A percentile compares a stretch with the other conserved stretches of the same genome.
Conservation (phyloP, 75 land plant species). For the Gnetum montanum region DNA sequence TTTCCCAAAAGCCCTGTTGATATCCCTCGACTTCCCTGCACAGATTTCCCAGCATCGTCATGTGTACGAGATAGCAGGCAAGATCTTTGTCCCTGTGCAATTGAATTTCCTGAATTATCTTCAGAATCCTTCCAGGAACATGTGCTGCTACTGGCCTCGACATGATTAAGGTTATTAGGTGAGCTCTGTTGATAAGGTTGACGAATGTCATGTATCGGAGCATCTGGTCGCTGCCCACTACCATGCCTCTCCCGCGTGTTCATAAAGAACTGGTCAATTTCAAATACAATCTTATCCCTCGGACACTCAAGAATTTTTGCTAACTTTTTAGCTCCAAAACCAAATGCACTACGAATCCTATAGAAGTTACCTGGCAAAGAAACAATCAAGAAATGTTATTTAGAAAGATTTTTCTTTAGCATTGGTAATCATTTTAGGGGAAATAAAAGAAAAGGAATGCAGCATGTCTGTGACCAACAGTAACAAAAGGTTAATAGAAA, state of each 20-base stretch:
- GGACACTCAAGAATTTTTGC: slow-evolving; percentile 67
- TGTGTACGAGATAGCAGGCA: neutral
- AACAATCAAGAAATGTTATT: too few species aligned
- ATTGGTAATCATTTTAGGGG: neutral
- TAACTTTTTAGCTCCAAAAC: slow-evolving; percentile 76
- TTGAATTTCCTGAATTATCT: neutral
- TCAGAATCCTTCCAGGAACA: slow-evolving; percentile 2
- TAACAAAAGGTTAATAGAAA: neutral
- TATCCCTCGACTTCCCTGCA: slow-evolving; percentile 7
- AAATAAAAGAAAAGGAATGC: neutral
- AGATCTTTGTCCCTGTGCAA: slow-evolving; percentile 1
- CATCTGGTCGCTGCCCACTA: slow-evolving; percentile 77
- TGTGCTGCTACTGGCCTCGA: neutral
- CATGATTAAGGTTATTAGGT: neutral
- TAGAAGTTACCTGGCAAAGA: slow-evolving; percentile 68
- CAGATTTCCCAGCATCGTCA: slow-evolving; percentile 7
- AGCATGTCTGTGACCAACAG: neutral
- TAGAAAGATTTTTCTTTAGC: neutral
- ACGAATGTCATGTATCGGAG: slow-evolving; percentile 23
- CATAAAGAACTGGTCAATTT: slow-evolving; percentile 69
- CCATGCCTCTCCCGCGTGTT: slow-evolving; percentile 90
- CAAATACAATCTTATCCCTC: slow-evolving; percentile 34
- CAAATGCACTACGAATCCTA: slow-evolving; percentile 92
- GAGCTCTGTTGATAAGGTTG: slow-evolving; percentile 9
- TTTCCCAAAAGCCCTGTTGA: neutral